Evolutionary conservation across 1,139 yeast genomes (phyloP).

Genomic region (Scheffersomyces stambukii): DNA sequence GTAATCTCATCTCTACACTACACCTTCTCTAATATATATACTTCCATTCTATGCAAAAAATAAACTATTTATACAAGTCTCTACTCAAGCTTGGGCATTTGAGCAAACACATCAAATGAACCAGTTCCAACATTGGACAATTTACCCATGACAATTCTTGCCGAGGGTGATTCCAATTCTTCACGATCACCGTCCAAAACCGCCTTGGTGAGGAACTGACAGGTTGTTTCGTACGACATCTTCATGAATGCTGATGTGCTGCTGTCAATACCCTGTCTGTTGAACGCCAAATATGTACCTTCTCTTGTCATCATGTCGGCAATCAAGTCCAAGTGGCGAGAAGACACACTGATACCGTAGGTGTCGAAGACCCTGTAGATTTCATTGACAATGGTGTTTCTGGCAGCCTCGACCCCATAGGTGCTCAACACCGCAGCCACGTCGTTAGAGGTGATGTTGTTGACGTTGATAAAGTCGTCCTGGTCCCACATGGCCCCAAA

Average conservation of each 20-base stretch:
- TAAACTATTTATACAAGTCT: neutral
- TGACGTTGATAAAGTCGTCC: slow-evolving; percentile 85
- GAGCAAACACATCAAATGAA: slow-evolving; percentile 80
- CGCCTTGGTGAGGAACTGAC: slow-evolving; percentile 95
- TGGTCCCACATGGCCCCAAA: slow-evolving; percentile 98
- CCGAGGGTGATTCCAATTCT: slow-evolving; percentile 85
- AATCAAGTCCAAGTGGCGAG: slow-evolving; percentile 92
- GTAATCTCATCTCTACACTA: neutral
- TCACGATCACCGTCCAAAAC: slow-evolving; percentile 91
- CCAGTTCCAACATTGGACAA: slow-evolving; percentile 95
- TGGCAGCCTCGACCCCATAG: slow-evolving; percentile 98
- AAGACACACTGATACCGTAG: slow-evolving; percentile 89
- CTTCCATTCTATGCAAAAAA: neutral
- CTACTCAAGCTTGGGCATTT: slow-evolving; percentile 28
- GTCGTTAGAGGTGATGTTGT: slow-evolving; percentile 87
- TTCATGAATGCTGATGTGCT: slow-evolving; percentile 95
- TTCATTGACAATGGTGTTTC: slow-evolving; percentile 95
- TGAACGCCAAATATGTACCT: slow-evolving; percentile 94
- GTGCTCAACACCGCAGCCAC: slow-evolving; percentile 84
- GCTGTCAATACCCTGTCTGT: slow-evolving; percentile 96
- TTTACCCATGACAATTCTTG: slow-evolving; percentile 93
- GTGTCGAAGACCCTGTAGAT: slow-evolving; percentile 94
- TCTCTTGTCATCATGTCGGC: slow-evolving; percentile 99
- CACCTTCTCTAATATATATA: neutral
- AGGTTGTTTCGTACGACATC: slow-evolving; percentile 98